Evolutionary conservation across 2,329 filamentous ascomycete species (phyloP).

Genomic region (Alternaria triticina): DNA sequence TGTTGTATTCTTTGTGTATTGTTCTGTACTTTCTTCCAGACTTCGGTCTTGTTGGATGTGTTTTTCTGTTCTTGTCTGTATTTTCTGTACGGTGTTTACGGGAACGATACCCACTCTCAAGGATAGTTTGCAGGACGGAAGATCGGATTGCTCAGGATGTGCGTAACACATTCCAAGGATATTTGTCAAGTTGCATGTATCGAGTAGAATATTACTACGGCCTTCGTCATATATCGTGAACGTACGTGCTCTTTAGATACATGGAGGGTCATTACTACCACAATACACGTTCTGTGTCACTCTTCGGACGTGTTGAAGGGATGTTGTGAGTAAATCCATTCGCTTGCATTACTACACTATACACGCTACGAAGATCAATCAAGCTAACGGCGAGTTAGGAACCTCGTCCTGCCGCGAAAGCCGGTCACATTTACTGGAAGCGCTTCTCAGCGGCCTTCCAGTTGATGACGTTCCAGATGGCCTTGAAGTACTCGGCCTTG

Average conservation of each 20-base stretch:
- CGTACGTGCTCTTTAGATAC: not conserved
- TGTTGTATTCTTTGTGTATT: not conserved
- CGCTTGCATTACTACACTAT: conserved; percentile 12
- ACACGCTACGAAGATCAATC: not conserved
- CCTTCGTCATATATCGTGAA: too few relatives aligned
- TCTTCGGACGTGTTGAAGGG: too few relatives aligned
- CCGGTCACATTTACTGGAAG: conserved; percentile 56
- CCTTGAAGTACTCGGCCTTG: conserved; percentile 93
- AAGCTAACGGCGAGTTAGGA: conserved; percentile 4
- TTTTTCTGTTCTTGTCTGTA: not conserved
- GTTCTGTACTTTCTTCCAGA: not conserved
- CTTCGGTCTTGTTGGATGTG: not conserved
- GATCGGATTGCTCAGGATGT: too few relatives aligned
- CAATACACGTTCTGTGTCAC: too few relatives aligned
- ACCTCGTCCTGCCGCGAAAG: not conserved
- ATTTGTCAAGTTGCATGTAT: not conserved
- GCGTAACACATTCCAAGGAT: not conserved
- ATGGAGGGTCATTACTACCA: too few relatives aligned
- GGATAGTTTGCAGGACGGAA: not conserved
- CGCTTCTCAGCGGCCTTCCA: conserved; percentile 88
- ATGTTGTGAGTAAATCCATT: not conserved
- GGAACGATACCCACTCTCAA: not conserved
- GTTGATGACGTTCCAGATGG: conserved; percentile 95
- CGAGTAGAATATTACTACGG: not conserved
- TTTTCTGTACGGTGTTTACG: not conserved